These are phyloP conservation scores for Trichoderma koningii DNA, from an alignment of 2,329 filamentous ascomycete species.

Conservation along the genomic window DNA sequence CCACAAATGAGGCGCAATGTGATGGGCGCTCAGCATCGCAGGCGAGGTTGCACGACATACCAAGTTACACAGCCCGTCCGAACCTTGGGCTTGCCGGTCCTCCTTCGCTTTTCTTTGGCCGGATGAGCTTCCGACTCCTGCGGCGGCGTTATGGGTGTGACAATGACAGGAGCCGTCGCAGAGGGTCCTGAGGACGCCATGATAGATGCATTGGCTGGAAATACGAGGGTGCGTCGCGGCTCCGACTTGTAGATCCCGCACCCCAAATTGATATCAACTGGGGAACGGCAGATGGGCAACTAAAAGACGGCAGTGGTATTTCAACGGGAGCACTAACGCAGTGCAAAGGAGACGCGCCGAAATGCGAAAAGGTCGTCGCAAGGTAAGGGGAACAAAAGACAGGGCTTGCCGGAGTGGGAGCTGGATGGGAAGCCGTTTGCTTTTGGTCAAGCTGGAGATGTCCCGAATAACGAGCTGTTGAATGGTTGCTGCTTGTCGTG, in stretches of 20 bases:
- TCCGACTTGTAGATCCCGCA: not conserved
- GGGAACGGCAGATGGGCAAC: not conserved
- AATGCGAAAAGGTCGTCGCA: not conserved
- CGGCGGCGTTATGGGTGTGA: slow-evolving; percentile 22
- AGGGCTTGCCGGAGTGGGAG: not conserved
- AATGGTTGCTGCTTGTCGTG: not conserved
- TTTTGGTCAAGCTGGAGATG: too few species aligned
- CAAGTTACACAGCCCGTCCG: slow-evolving; percentile 46
- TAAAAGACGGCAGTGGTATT: not conserved
- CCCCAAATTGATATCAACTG: too few species aligned
- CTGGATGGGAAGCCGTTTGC: not conserved
- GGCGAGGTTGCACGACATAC: slow-evolving; percentile 34
- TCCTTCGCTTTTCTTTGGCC: slow-evolving; percentile 33
- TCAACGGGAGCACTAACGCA: slow-evolving; percentile 13
- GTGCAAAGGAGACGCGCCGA: not conserved
- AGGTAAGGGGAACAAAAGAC: not conserved
- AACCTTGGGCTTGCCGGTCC: slow-evolving; percentile 45
- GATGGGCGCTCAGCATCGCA: not conserved
- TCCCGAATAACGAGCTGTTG: not conserved
- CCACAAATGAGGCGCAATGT: not conserved
- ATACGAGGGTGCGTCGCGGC: slow-evolving; percentile 6
- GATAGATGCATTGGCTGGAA: slow-evolving; percentile 22
- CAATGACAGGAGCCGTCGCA: not conserved
- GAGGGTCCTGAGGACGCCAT: slow-evolving; percentile 19
- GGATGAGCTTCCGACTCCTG: slow-evolving; percentile 12